Evolutionary conservation across 441 rosid genomes (phyloP).

Genomic region (Croton setiger): DNA sequence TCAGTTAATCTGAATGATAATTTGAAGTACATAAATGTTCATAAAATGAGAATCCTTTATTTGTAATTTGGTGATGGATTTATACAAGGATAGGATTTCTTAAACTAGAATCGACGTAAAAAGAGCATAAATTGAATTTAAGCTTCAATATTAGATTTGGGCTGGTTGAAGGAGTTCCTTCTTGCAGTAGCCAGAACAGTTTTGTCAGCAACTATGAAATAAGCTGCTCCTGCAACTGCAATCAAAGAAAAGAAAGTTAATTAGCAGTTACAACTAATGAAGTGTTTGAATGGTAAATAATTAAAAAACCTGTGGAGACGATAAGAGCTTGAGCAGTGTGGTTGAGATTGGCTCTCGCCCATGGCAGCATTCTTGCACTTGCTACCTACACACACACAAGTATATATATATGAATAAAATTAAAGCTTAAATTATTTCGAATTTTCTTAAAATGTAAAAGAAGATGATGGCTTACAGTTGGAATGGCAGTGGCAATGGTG

Average conservation of each 20-base stretch:
- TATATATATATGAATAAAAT: neutral
- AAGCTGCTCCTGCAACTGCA: slow-evolving; percentile 74
- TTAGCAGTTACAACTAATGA: neutral
- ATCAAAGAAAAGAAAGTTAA: neutral
- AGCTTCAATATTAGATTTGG: slow-evolving; percentile 23
- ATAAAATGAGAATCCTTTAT: slow-evolving; percentile 20
- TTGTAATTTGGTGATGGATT: slow-evolving; percentile 19
- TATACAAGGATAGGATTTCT: slow-evolving; percentile 8
- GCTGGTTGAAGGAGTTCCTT: slow-evolving; percentile 48
- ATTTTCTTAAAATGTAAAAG: neutral
- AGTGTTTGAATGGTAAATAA: neutral
- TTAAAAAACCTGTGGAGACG: slow-evolving; percentile 48
- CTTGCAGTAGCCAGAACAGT: slow-evolving; percentile 71
- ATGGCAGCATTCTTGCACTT: slow-evolving; percentile 68
- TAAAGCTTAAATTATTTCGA: too few relatives aligned
- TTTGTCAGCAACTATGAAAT: slow-evolving; percentile 81
- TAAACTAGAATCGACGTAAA: neutral
- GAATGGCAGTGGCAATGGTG: slow-evolving; percentile 60
- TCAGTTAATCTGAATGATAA: neutral
- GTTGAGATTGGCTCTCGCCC: slow-evolving; percentile 74
- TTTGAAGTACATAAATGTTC: neutral
- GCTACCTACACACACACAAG: slow-evolving; percentile 51
- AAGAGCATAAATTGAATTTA: neutral
- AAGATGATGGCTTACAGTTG: slow-evolving; percentile 41
- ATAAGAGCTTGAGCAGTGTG: slow-evolving; percentile 78